Base-by-base conservation (phyloP, 208 protist species). In the Herpetomonas tarakana region DNA sequence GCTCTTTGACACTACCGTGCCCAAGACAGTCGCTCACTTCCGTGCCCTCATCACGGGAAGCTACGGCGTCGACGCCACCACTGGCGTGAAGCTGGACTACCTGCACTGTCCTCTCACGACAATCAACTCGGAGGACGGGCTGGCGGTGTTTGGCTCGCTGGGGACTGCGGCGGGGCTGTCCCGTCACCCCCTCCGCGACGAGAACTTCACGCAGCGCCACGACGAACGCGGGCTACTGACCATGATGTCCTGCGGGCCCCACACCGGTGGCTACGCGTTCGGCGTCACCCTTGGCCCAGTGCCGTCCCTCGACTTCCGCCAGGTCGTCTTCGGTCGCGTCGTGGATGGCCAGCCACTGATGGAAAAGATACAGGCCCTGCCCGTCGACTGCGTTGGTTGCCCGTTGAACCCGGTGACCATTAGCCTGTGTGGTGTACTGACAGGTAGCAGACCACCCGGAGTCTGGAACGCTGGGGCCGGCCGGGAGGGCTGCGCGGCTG, bases 241-340 rank as follows among this genome's bases (percentile, higher is more conserved):
- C 7, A 96, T 96, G 86, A 79, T 91, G 7, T 81, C 85, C 19
- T 66, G 76, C 50, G 86, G 93, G 0, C 76, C 87, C 0, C 58
- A 94, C 59, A 81, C 88, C 49, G 81, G 77, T 29, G 74, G 77
- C 28, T 88, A 79, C 0, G 71, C 77, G 1, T 95, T 95, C 58
- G 68, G 81, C 46, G 84, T 97, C 62, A 94, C 88, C 7, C 61
- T 92, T 0, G 74, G 65, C 11, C 67, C 84, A 12, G 74, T 76
- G 12, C 84, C 86, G 3, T 67, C 58, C 0, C 68, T 94, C 3
- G 96, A 98, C 59, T 93, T 87, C 60, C 94, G 93, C 52, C 97
- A 99, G 62, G 91, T 97, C 22, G 96, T 97, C 11, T 98, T 99
- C 66, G 97, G 97, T 18, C 67, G 83, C n/a, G 90, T 97, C 28